A percentile compares a stretch with the other conserved stretches of the same genome.
These are phyloP conservation scores for Cyclospora cayetanensis DNA, from an alignment of 169 alveolate genomes.

Conservation along the genomic window DNA sequence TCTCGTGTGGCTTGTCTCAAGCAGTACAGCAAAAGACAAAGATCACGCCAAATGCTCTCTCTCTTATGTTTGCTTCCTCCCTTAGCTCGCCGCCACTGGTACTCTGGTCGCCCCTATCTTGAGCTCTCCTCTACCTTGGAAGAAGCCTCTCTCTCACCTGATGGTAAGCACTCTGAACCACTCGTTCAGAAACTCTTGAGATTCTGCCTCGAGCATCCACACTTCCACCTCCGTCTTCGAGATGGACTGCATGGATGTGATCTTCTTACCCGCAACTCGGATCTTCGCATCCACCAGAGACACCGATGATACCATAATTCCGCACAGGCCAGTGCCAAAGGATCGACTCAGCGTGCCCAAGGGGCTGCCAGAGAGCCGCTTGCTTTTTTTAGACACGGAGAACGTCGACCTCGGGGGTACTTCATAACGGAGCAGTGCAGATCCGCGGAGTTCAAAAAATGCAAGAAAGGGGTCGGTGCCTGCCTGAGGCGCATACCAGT, in stretches of 20 bases:
- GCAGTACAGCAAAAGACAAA: too few species aligned
- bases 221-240: slow-evolving; percentile 11
- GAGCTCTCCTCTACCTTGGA: too few species aligned
- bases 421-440: slow-evolving; percentile 27
- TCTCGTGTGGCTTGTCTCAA: too few species aligned
- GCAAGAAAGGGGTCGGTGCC: too few species aligned
- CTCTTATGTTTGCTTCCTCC: too few species aligned
- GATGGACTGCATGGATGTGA: neutral
- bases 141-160: slow-evolving; percentile 11
- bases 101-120: too few species aligned
- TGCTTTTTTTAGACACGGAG: neutral
- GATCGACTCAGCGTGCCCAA: slow-evolving; percentile 1
- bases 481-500: neutral
- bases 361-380: neutral
- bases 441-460: slow-evolving; percentile 50
- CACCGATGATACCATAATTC: slow-evolving; percentile 5
- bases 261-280: slow-evolving; percentile 32
- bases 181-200: slow-evolving; percentile 28
- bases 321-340: slow-evolving; percentile 41
- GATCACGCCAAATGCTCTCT: too few species aligned
- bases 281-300: neutral
- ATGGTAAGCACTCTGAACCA: slow-evolving; percentile 54
- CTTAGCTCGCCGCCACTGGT: too few species aligned
- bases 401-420: slow-evolving; percentile 5
- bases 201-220: slow-evolving; percentile 54